These are phyloP conservation scores for Coemansia sp. DNA, from an alignment of 192 early-diverging fungal species.

Conservation along the genomic window DNA sequence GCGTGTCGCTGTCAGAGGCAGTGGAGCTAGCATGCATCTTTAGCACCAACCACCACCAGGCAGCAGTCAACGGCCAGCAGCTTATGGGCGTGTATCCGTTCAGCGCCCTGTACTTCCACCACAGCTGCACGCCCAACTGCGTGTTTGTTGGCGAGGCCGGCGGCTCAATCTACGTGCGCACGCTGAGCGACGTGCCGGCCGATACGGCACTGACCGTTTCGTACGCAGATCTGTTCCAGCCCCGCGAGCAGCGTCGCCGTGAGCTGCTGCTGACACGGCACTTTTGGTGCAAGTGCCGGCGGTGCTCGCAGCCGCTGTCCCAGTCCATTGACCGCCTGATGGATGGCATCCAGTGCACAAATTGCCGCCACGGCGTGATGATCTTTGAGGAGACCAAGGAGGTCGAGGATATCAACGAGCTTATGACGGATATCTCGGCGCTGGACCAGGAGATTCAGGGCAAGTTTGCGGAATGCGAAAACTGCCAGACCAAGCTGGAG, in stretches of 20 bases:
- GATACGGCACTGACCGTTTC: conserved; percentile 63
- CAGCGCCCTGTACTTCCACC: conserved; percentile 68
- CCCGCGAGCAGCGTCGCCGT: conserved; percentile 67
- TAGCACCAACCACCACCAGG: conserved; percentile 63
- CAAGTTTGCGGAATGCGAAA: conserved; percentile 57
- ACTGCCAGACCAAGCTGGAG: conserved; percentile 47
- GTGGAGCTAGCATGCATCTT: conserved; percentile 60
- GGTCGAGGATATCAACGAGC: conserved; percentile 60
- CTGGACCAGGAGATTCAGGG: conserved; percentile 58
- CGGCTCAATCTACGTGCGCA: conserved; percentile 62
- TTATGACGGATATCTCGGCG: conserved; percentile 51
- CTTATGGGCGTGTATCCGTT: conserved; percentile 69
- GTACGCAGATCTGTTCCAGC: conserved; percentile 70
- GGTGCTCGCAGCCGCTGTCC: conserved; percentile 62
- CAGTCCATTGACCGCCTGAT: conserved; percentile 68
- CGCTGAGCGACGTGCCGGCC: conserved; percentile 54
- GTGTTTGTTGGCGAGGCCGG: conserved; percentile 57
- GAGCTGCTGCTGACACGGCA: conserved; percentile 64
- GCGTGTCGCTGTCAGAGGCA: conserved; percentile 47
- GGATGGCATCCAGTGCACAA: conserved; percentile 63
- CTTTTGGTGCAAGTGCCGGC: conserved; percentile 75
- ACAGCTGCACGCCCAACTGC: conserved; percentile 75
- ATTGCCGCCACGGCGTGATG: conserved; percentile 57
- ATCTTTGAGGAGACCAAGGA: conserved; percentile 61
- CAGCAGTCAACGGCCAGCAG: conserved; percentile 57